A percentile compares a stretch with the other conserved stretches of the same genome.
Evolutionary conservation across 768 basidiomycete genomes (phyloP).

Genomic region (Russula compacta): DNA sequence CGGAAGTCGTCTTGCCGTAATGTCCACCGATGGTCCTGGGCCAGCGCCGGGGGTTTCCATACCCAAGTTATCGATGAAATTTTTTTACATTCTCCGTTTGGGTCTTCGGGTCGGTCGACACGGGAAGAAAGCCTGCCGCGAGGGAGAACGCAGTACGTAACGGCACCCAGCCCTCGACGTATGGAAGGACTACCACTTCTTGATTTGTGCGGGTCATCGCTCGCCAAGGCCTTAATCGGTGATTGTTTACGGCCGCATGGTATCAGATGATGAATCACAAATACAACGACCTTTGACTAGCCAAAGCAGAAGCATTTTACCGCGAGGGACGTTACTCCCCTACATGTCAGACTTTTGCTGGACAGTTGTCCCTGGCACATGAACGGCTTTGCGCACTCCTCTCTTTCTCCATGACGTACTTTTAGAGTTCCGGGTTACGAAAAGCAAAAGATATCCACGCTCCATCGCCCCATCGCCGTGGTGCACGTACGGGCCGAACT

Average conservation of each 20-base stretch:
- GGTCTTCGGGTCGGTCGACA: background rate
- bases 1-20: background rate
- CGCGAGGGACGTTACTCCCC: background rate
- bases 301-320: background rate
- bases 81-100: background rate
- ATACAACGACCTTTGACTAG: background rate
- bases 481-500: no score
- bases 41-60: background rate
- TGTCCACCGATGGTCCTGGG: background rate
- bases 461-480: background rate
- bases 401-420: background rate
- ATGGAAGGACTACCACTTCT: conserved; percentile 10
- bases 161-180: background rate
- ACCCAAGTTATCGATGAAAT: background rate
- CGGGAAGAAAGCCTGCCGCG: background rate
- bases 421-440: background rate
- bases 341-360: background rate
- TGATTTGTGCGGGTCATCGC: background rate
- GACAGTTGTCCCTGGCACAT: background rate
- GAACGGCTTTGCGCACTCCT: no score
- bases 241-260: background rate
- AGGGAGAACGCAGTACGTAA: background rate
- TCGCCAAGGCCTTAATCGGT: background rate
- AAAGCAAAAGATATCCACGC: background rate
- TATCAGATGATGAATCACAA: background rate